Evolutionary conservation across 768 basidiomycete species (phyloP).

Genomic region (Lactifluus echinatus): DNA sequence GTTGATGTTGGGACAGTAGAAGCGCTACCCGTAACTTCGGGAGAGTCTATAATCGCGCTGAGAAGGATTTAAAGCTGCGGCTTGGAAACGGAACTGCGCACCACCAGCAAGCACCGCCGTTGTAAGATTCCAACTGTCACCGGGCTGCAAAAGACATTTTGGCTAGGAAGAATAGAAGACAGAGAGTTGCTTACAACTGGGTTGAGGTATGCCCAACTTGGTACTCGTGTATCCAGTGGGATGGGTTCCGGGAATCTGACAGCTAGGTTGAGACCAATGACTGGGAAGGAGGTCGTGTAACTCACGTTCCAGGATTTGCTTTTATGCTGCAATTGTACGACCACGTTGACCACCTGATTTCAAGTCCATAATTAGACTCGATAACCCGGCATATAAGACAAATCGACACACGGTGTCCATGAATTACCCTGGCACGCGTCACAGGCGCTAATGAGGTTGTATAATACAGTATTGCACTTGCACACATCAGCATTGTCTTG

Average conservation of each 20-base stretch:
- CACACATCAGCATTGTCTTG: slow-evolving; percentile 9
- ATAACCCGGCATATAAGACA: background rate
- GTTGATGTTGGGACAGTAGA: background rate
- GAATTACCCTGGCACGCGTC: slow-evolving; percentile 21
- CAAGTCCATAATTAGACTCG: background rate
- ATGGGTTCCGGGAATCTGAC: slow-evolving; percentile 24
- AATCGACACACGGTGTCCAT: slow-evolving; percentile 14
- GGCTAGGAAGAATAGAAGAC: background rate
- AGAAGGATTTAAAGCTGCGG: background rate
- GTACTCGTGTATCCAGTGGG: slow-evolving; percentile 36
- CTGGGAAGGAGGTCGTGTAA: background rate
- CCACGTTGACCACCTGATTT: slow-evolving; percentile 15
- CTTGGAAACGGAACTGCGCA: background rate
- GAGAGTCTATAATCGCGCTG: background rate
- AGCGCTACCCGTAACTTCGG: slow-evolving; percentile 3
- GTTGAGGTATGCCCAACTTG: slow-evolving; percentile 42
- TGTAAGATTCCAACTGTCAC: slow-evolving; percentile 4
- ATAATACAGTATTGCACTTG: slow-evolving; percentile 24
- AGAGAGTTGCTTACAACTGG: slow-evolving; percentile 28
- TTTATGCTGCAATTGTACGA: slow-evolving; percentile 1
- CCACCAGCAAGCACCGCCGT: background rate
- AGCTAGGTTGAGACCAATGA: background rate
- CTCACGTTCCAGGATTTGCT: slow-evolving; percentile 5
- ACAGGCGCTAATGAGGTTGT: slow-evolving; percentile 25
- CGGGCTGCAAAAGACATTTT: background rate